Base-by-base conservation (phyloP, 495 filamentous ascomycete species). In the Penicillium psychrofluorescens region DNA sequence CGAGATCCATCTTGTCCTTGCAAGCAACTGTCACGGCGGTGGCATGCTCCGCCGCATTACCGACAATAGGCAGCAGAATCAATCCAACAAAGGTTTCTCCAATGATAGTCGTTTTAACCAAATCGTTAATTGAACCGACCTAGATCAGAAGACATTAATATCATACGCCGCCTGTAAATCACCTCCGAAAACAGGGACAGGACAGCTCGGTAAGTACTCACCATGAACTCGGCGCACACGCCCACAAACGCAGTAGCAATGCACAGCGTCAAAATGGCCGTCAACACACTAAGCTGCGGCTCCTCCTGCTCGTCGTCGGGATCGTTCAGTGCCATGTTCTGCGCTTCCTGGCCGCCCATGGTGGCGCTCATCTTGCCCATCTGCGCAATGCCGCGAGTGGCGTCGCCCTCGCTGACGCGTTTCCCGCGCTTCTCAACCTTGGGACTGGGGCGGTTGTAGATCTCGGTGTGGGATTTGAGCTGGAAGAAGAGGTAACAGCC, bases 1-100 rank as follows among this genome's bases (percentile, higher is more conserved):
- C 80, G 12, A 91, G 66, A 56, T 92, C 87, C 88, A 92, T 92
- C 61, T 92, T 94, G 61, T 91, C 88, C 71, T 92, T 94, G 59
- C 79, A 73, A 1, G 87, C 87, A 6, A 90, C 88, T 0, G 86
- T 91, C 16, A 94, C 85, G 14, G 88, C 86, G 2, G 88, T 92
- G 14, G 85, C 86, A 57, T 92, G 88, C 62, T 94, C 88, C 6
- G 87, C 88, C 5, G 87, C 88, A 56, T 94, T 92, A 35, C 88
- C 88, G 28, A 92, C 88, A 48, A 94, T 90, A n/a, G 88, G 88
- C 3, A 92, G 72, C 4, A 92, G 77, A 48, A 94, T 90, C 49
- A 94, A 64, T 37, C 88, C 86, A 40, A 92, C 83, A 52, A 92
- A 94, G 16, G 86, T 88, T 37, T 81, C 70, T 11, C 79, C 81